phyloP scores from a whole-genome alignment of 768 basidiomycete genomes.

The Boletus patriciae region DNA sequence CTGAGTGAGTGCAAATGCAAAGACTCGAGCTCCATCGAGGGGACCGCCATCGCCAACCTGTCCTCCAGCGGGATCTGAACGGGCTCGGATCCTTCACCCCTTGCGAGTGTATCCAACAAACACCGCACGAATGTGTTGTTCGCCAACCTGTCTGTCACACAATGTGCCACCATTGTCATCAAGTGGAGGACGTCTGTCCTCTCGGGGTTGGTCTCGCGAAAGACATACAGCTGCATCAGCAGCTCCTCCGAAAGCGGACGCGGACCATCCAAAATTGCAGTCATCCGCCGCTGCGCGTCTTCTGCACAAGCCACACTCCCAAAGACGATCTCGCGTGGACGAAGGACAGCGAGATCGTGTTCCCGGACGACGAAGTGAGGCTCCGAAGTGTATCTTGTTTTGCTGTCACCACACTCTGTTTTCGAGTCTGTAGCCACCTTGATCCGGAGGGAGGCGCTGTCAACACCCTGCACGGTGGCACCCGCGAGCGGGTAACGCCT shows the following conservation, averaged over 20 bases:
- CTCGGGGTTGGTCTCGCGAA: constrained; percentile 37
- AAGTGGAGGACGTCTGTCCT: constrained; percentile 40
- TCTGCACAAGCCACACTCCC: constrained; percentile 32
- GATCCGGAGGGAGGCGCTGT: not conserved
- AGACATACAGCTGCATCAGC: constrained; percentile 43
- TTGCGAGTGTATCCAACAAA: constrained; percentile 44
- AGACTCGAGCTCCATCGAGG: too few relatives aligned
- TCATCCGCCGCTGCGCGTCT: constrained; percentile 35
- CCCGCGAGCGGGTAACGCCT: constrained; percentile 50
- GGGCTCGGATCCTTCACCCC: constrained; percentile 1
- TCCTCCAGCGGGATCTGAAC: constrained; percentile 33
- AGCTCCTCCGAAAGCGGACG: constrained; percentile 43
- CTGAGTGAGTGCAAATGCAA: too few relatives aligned
- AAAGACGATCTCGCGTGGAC: constrained; percentile 42
- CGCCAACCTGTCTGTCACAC: constrained; percentile 51
- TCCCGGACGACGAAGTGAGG: constrained; percentile 43
- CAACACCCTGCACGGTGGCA: constrained; percentile 34
- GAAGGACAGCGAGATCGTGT: constrained; percentile 31
- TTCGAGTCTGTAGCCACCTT: not conserved
- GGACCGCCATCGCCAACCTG: constrained; percentile 41
- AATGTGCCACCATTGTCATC: constrained; percentile 46
- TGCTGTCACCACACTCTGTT: not conserved
- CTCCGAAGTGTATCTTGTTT: constrained; percentile 2
- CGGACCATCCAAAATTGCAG: constrained; percentile 34
- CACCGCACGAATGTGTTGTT: constrained; percentile 42